Conservation (phyloP, 768 basidiomycete genomes). For the Steccherinum ochraceum region DNA sequence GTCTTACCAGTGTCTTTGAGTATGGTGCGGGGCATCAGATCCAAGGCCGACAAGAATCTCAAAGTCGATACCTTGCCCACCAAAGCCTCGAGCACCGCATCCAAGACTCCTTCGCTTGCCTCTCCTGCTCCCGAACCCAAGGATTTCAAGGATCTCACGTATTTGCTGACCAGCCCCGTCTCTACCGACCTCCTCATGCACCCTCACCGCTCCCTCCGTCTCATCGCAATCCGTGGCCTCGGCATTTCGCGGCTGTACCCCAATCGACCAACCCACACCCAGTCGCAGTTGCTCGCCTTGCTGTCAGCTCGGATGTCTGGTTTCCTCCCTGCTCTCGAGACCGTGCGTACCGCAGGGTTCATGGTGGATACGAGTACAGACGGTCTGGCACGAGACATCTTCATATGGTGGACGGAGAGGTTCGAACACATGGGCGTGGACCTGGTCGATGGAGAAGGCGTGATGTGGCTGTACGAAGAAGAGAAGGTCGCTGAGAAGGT, state of each 20-base stretch:
- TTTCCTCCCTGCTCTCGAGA: constrained; percentile 39
- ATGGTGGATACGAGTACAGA: constrained; percentile 41
- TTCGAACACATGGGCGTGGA: constrained; percentile 45
- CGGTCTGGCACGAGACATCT: constrained; percentile 38
- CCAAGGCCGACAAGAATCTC: not conserved
- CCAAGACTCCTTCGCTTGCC: not conserved
- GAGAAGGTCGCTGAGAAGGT: not conserved
- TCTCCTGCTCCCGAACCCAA: not conserved
- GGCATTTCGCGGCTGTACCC: constrained; percentile 38
- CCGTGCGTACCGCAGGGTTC: constrained; percentile 42
- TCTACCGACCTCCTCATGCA: constrained; percentile 8
- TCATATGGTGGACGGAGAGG: constrained; percentile 48
- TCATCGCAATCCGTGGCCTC: constrained; percentile 41
- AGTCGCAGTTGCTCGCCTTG: constrained; percentile 37
- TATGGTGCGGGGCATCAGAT: not conserved
- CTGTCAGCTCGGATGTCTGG: constrained; percentile 19
- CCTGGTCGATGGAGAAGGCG: constrained; percentile 49
- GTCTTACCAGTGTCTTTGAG: not conserved
- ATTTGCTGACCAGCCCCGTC: not conserved
- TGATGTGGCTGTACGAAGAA: constrained; percentile 38
- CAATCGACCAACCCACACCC: constrained; percentile 30
- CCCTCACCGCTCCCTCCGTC: constrained; percentile 31
- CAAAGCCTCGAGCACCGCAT: not conserved
- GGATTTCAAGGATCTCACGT: not conserved
- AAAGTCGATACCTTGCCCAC: not conserved